phyloP scores from a whole-genome alignment of 495 filamentous ascomycete genomes.

The Friedmanniomyces simplex region DNA sequence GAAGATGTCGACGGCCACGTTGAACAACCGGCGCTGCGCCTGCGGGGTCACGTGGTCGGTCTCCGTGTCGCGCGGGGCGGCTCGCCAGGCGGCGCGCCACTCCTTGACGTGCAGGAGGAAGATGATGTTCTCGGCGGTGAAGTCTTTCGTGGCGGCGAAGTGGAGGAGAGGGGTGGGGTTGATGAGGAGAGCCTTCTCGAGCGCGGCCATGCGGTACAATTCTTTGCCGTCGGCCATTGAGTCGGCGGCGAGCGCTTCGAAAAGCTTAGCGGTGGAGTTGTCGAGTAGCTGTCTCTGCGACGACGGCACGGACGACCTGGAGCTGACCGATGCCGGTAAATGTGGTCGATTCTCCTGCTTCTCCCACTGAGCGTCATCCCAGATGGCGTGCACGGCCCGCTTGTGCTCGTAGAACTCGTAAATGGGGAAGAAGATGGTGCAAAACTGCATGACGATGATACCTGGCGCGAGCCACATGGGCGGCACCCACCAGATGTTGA shows the following conservation, averaged over 20 bases:
- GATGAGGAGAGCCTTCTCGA: conserved; percentile 23
- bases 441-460: conserved; percentile 27
- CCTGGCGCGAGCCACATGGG: conserved; percentile 30
- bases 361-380: not conserved
- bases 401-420: conserved; percentile 20
- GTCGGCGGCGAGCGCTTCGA: not conserved
- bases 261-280: not conserved
- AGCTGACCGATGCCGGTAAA: not conserved
- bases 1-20: conserved; percentile 27
- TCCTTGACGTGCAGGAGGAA: conserved; percentile 30
- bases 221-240: conserved; percentile 3
- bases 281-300: not conserved
- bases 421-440: conserved; percentile 27
- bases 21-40: conserved; percentile 22
- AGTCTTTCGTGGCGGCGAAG: conserved; percentile 25
- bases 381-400: not conserved
- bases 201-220: conserved; percentile 25
- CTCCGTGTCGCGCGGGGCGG: not conserved
- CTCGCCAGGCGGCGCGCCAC: conserved; percentile 25
- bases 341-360: not conserved
- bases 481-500: conserved; percentile 23
- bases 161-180: conserved; percentile 27
- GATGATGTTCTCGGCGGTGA: conserved; percentile 32
- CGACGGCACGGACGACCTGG: not conserved
- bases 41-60: conserved; percentile 13